These are phyloP conservation scores for Fraxinus paxiana DNA, from an alignment of 305 asterid species.

Conservation along the genomic window DNA sequence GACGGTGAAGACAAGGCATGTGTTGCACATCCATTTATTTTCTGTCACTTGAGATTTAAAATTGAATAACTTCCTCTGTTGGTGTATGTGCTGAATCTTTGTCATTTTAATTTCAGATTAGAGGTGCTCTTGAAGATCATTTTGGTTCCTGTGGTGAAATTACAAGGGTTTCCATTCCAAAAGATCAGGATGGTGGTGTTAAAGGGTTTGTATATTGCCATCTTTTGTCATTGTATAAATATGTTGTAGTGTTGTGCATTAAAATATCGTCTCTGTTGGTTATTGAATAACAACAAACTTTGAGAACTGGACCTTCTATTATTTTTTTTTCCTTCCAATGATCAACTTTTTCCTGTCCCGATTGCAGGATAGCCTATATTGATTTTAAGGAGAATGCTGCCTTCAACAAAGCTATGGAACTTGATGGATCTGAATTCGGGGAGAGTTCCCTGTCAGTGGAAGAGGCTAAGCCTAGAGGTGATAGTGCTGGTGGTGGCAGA, in stretches of 20 bases:
- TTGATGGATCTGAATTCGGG: conserved; percentile 50
- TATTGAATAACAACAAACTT: background rate
- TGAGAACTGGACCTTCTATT: background rate
- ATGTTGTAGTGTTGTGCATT: background rate
- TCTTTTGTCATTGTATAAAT: background rate
- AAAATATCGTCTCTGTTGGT: background rate
- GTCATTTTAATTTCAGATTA: conserved; percentile 41
- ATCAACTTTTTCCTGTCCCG: background rate
- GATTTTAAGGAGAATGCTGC: conserved; percentile 45
- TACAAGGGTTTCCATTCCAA: conserved; percentile 53
- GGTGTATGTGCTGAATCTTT: background rate
- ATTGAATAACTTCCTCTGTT: background rate
- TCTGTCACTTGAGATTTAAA: background rate
- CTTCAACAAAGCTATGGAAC: conserved; percentile 50
- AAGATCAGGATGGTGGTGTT: conserved; percentile 44
- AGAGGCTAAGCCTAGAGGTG: conserved; percentile 61
- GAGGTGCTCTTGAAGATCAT: conserved; percentile 54
- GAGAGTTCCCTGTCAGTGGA: conserved; percentile 41
- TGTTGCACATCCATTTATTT: conserved; percentile 1
- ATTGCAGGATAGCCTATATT: conserved; percentile 61
- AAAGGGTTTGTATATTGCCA: conserved; percentile 54
- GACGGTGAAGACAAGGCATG: conserved; percentile 54
- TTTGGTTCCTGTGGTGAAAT: conserved; percentile 79
- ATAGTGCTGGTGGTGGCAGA: conserved; percentile 36
- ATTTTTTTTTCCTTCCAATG: background rate